Percentiles rank a stretch among this genome's conserved stretches.
Evolutionary conservation across 192 early-diverging fungal species (phyloP).

Genomic region (Rhizoclosmatium sp.): DNA sequence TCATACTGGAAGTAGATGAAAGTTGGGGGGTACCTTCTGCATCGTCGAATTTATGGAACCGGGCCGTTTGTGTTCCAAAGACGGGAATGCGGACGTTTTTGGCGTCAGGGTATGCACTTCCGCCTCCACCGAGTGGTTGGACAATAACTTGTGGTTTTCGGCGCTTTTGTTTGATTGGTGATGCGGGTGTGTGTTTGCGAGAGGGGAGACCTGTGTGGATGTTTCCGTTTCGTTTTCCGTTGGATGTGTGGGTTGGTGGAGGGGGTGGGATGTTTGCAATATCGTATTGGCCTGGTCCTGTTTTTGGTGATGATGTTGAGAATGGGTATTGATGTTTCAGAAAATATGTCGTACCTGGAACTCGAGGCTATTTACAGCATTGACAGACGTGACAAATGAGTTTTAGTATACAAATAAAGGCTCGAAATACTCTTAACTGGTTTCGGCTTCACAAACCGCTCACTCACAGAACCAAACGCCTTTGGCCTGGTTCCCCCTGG

Average conservation of each 20-base stretch:
- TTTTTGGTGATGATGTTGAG: background rate
- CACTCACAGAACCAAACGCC: conserved; percentile 53
- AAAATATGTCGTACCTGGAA: conserved; percentile 40
- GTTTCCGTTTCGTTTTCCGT: background rate
- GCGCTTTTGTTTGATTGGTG: background rate
- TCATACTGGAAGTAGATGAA: background rate
- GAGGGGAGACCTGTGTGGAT: conserved; percentile 32
- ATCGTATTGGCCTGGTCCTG: conserved; percentile 36
- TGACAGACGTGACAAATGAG: background rate
- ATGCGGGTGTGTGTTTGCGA: conserved; percentile 22
- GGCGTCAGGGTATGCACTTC: conserved; percentile 35
- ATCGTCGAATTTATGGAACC: conserved; percentile 48
- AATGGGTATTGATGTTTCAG: background rate
- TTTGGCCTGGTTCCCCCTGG: conserved; percentile 35
- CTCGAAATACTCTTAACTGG: conserved; percentile 14
- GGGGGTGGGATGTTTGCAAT: conserved; percentile 31
- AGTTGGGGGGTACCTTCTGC: conserved; percentile 11
- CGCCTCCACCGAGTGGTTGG: conserved; percentile 14
- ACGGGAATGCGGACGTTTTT: conserved; percentile 54
- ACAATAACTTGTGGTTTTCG: conserved; percentile 19
- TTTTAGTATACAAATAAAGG: conserved; percentile 6
- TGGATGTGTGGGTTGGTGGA: conserved; percentile 22
- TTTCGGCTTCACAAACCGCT: conserved; percentile 42
- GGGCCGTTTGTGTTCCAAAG: conserved; percentile 63
- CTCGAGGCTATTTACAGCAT: conserved; percentile 28